These are phyloP conservation scores for Punica granatum DNA, from an alignment of 345 rosid species.

Conservation along the genomic window DNA sequence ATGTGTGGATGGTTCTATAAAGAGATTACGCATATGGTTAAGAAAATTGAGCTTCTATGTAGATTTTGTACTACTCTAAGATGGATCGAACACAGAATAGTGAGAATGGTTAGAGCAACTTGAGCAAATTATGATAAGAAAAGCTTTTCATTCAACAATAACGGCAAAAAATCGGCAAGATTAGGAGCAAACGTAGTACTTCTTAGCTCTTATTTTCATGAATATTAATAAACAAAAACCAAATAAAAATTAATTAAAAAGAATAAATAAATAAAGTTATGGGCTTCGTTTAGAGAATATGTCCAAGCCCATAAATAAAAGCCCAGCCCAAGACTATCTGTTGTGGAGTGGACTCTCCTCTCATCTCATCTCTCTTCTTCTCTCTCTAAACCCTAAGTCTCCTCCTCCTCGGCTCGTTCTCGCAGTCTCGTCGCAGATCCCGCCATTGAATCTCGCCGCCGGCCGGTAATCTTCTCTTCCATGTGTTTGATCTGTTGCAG, in stretches of 20 bases:
- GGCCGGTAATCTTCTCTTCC: slow-evolving; percentile 4
- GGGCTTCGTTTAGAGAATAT: neutral
- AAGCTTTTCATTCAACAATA: no score
- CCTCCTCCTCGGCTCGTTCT: neutral
- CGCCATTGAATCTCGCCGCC: slow-evolving; percentile 1
- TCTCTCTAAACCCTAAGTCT: slow-evolving; percentile 34
- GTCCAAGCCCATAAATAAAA: neutral
- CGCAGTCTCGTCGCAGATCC: neutral
- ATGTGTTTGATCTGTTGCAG: neutral
- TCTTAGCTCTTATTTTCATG: no score
- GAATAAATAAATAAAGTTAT: neutral
- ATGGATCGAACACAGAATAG: no score
- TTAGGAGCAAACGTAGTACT: no score
- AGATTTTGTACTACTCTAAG: no score
- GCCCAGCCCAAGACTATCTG: neutral
- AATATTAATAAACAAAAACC: no score
- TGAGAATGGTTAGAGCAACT: no score
- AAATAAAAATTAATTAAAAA: neutral
- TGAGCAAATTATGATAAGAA: no score
- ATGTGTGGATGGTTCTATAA: no score
- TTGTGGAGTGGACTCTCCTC: neutral
- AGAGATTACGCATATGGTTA: no score
- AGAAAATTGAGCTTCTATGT: no score
- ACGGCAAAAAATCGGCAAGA: no score
- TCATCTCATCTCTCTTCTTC: neutral